These are phyloP conservation scores for Tuber melanosporum DNA, from an alignment of 495 filamentous ascomycete species.

Conservation along the genomic window DNA sequence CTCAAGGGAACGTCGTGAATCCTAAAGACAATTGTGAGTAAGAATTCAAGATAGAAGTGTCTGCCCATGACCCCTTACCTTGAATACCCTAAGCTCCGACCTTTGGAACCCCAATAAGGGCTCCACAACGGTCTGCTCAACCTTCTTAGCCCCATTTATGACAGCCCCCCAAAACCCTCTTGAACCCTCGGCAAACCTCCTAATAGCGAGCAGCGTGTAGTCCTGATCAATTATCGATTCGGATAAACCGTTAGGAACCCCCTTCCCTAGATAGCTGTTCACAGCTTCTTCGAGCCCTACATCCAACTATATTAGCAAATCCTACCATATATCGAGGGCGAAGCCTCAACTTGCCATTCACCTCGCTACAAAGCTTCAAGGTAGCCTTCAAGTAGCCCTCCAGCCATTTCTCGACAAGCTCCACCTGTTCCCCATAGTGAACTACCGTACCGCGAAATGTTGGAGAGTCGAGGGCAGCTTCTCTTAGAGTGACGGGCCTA, in stretches of 20 bases:
- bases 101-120: conserved; percentile 71
- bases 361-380: conserved; percentile 67
- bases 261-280: conserved; percentile 64
- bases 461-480: conserved; percentile 91
- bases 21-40: conserved; percentile 47
- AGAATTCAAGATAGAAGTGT: conserved; percentile 9
- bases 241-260: conserved; percentile 60
- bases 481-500: conserved; percentile 82
- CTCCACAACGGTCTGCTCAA: conserved; percentile 69
- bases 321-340: background rate
- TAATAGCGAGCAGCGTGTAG: conserved; percentile 81
- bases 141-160: conserved; percentile 62
- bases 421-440: conserved; percentile 89
- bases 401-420: conserved; percentile 87
- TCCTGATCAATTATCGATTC: conserved; percentile 87
- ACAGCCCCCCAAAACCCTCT: conserved; percentile 78
- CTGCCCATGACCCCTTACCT: conserved; percentile 43
- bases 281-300: conserved; percentile 47
- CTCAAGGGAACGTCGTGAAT: conserved; percentile 66
- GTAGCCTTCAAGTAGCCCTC: conserved; percentile 75
- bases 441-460: conserved; percentile 83
- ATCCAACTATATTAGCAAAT: conserved; percentile 2
- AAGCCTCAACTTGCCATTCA: conserved; percentile 54
- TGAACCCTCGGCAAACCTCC: conserved; percentile 72
- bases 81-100: conserved; percentile 64